Percentiles rank a stretch among this genome's conserved stretches.
phyloP scores from a whole-genome alignment of 805 yeast genomes.

The Zygosaccharomyces pseudorouxii region DNA sequence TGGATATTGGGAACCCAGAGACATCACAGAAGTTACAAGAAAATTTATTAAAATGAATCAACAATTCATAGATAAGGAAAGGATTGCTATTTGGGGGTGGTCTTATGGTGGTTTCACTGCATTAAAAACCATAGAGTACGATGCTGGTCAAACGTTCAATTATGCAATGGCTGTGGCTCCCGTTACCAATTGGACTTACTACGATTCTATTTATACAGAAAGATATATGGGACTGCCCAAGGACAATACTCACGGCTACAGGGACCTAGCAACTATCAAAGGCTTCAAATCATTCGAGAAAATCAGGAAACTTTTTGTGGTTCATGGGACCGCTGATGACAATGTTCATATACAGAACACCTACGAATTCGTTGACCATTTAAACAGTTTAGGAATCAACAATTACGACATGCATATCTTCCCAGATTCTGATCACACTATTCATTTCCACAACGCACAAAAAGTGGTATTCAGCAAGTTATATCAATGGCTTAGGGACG shows the following conservation, averaged over 20 bases:
- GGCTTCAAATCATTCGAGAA: constrained; percentile 42
- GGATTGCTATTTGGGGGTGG: constrained; percentile 82
- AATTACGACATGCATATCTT: constrained; percentile 83
- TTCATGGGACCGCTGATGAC: constrained; percentile 83
- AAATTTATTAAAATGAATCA: constrained; percentile 43
- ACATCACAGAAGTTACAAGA: constrained; percentile 49
- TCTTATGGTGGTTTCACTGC: constrained; percentile 81
- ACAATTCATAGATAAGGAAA: constrained; percentile 45
- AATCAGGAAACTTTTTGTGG: constrained; percentile 55
- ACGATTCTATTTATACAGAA: constrained; percentile 93
- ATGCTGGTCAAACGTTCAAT: constrained; percentile 56
- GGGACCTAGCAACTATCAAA: constrained; percentile 41
- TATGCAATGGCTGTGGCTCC: constrained; percentile 92
- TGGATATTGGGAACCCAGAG: constrained; percentile 77
- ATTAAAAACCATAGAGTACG: constrained; percentile 66
- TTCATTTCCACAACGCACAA: constrained; percentile 74
- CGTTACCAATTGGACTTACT: constrained; percentile 88
- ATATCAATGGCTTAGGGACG: constrained; percentile 60
- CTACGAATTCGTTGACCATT: constrained; percentile 53
- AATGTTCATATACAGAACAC: constrained; percentile 78
- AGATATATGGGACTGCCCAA: constrained; percentile 62
- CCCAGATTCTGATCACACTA: constrained; percentile 92
- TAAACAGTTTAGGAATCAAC: constrained; percentile 49
- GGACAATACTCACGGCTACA: constrained; percentile 47
- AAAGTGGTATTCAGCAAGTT: constrained; percentile 67